Evolutionary conservation across 2,329 filamentous ascomycete genomes (phyloP), one percentile per base, ranked within the genome.

Genomic region (Berkeleyomyces basicola): DNA sequence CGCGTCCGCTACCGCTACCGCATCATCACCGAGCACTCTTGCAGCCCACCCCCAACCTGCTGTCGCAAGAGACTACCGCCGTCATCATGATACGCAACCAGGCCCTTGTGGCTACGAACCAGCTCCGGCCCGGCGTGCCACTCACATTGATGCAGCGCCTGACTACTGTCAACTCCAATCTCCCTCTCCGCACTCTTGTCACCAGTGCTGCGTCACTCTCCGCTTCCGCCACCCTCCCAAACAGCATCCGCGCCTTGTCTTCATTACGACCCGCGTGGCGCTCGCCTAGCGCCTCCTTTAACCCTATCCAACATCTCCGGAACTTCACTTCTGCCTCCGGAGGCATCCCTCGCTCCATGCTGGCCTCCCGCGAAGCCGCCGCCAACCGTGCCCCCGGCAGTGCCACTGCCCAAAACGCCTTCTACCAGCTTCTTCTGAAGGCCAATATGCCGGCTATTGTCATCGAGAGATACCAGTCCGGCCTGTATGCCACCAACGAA

Each of bases 401-500:
- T 72, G 86, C 90, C 37, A 87, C 87, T 51, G 85, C 90, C 23
- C 93, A 99, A 72, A 93, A 92, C 72, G 86, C 88, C 14, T 96
- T 99, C 72, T 99, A 99, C 72, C 87, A 92, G 71, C 86, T 91
- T 55, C 82, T 99, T 11, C 79, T 96, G 62, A 87, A 88, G 71
- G 90, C 92, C 60, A 93, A 95, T 70, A 91, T 96, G 87, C 89
- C 92, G 16, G 86, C 90, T 60, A 95, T 99, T 66, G 78, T 99
- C 63, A 82, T 96, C 65, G 90, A 97, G 73, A 81, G 93, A 69
- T 93, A 96, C 73, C 85, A 90, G 71, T 90, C 87, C 14, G 88
- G 88, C 66, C 83, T 86, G 62, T 99, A 91, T 72, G 91, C 91
- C 9, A 83, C 83, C 23, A 96, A 92, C 71, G 72, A 83, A 14